Evolutionary conservation across 805 yeast genomes (phyloP), one percentile per base, ranked within the genome.

Genomic region (Kregervanrija pseudodelftensis): DNA sequence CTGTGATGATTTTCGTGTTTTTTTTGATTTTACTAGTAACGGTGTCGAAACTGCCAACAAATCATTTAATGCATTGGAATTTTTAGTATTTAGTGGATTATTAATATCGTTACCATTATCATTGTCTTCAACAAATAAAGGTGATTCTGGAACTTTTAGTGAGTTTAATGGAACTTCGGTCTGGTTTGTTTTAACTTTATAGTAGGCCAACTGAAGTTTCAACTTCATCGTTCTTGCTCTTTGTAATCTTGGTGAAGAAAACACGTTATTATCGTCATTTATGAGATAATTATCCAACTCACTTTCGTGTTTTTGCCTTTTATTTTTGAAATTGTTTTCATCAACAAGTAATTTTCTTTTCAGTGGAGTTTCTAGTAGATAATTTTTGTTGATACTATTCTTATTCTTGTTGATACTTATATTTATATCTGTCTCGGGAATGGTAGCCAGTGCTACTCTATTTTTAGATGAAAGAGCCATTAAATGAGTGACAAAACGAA

Each of bases 191-290:
- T 66, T 66, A 37, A 70, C 69, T 53, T 76, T 77, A 57, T 69
- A 76, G 52, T 73, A 73, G 2, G 82, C 82, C 40, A 76, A 54
- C 51, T 73, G 72, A 17, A 77, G 59, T 49, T 78, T 68, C 46
- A 70, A 60, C 51, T 72, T 70, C 47, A 77, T 63, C 51, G 64
- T 66, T 40, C 71, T 57, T 5, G 73, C 74, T 33, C 67, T 59
- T 52, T 60, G 53, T 45, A 57, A 47, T 31, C 56, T 48, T 43
- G 63, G 64, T 17, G 64, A 51, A 8, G 28, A 22, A 22, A 22
- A 22, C 28, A 46, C 37, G 11, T 49, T 37, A 7, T 33, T 32
- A 16, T 42, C 37, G 3, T 36, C 30, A 30, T 44, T 43, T 22
- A 37, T 14, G 15, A 30, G 10, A 28, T n/a, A n/a, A 30, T 32